Conservation (phyloP, 192 early-diverging fungal genomes). For the Coemansia sp. region DNA sequence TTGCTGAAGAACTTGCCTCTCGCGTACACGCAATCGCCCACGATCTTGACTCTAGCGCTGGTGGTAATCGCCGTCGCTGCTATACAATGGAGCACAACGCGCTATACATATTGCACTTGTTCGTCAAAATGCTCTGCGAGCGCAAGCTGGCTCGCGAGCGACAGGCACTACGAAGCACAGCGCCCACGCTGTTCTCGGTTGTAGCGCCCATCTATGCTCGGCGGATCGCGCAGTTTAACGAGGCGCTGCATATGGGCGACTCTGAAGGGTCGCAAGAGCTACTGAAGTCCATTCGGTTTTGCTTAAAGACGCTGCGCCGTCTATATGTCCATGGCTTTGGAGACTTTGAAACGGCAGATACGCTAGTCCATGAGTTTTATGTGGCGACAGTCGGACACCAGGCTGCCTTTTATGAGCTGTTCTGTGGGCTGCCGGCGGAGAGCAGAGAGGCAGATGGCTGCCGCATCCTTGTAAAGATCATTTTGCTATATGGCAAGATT, state of each 20-base stretch:
- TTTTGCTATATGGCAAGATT: constrained; percentile 73
- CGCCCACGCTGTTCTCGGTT: constrained; percentile 73
- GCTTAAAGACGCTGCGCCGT: constrained; percentile 75
- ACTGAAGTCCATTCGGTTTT: constrained; percentile 64
- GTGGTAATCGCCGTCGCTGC: not conserved
- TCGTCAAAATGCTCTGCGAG: constrained; percentile 74
- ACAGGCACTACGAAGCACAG: constrained; percentile 59
- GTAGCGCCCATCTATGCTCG: constrained; percentile 67
- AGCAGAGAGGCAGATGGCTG: constrained; percentile 16
- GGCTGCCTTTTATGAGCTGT: constrained; percentile 41
- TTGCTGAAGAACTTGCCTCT: constrained; percentile 35
- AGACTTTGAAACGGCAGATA: constrained; percentile 42
- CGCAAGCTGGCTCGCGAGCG: constrained; percentile 65
- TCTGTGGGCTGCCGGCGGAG: constrained; percentile 15
- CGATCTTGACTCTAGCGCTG: not conserved
- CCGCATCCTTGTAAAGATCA: constrained; percentile 54
- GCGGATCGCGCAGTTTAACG: constrained; percentile 61
- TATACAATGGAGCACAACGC: constrained; percentile 63
- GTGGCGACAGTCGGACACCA: constrained; percentile 31
- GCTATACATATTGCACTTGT: constrained; percentile 72
- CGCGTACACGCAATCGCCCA: constrained; percentile 17
- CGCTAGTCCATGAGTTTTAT: constrained; percentile 33
- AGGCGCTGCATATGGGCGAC: constrained; percentile 34
- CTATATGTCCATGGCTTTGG: constrained; percentile 76
- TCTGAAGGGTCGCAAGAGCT: constrained; percentile 35